Evolutionary conservation across 164 flowering plant genomes (phyloP), one percentile per base, ranked within the genome.

Genomic region (Annona squamosa): DNA sequence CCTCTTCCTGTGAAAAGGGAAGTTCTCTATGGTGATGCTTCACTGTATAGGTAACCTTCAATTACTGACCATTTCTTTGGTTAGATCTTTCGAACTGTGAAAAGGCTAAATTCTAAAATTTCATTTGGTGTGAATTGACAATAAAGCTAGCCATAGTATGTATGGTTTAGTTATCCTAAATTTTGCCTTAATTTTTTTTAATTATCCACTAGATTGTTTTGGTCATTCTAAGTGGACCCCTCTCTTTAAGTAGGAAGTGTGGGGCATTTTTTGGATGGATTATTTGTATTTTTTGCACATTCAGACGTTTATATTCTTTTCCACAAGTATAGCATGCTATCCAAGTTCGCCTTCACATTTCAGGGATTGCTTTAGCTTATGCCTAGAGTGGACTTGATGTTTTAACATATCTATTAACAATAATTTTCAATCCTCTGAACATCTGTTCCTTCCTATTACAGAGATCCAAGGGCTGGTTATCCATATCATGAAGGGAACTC

Each of bases 1-100:
- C 99, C 99, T 76, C 79, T 95, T 71, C 99, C 99, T 9, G 99
- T 95, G 73, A 91, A 81, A 79, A 86, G 98, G 76, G 99, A 95
- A 70, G 89, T 86, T 71, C 90, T 95, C n/a, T 95, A 95, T 82
- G 98, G 86, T 63, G 87, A 86, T 83, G 81, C 90, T 10, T 75
- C 87, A 75, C 48, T 87, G 52, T 86, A 85, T 76, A 84, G 91
- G 98, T 94, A 77, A 77, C 83, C 16, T 41, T 37, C 13, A 16
- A 7, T 52, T 52, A 52, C 13, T 16, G 13, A 16, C 3, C 13
- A 16, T 52, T 52, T 10, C 59, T 52, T 5, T 9, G 59, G 59
- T 52, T 52, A 52, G 13, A 52, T 52, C 59, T 52, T 48, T 52
- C 13, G 59, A 52, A 52, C 13, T 52, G 9, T 52, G 59, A 12